These are phyloP conservation scores for Adenanthera pavonina DNA, from an alignment of 306 rosid genomes.

Conservation along the genomic window DNA sequence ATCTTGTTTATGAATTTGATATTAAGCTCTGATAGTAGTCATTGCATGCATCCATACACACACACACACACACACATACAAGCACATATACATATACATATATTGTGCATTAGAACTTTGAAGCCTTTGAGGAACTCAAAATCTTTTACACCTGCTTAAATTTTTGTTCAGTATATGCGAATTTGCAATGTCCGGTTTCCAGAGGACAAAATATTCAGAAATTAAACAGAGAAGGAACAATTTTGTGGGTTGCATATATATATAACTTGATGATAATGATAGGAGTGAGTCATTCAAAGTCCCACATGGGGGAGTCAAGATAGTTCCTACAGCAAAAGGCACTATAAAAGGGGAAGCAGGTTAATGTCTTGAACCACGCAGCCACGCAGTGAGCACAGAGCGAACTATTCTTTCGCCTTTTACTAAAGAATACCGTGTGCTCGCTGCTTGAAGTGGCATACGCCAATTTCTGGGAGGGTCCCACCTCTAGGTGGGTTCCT, in stretches of 20 bases:
- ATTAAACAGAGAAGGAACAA: no score
- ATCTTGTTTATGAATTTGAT: constrained; percentile 18
- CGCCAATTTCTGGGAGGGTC: constrained; percentile 36
- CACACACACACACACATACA: no score
- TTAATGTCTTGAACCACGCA: not conserved
- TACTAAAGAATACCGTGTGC: constrained; percentile 71
- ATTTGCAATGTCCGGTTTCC: no score
- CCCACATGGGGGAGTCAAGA: no score
- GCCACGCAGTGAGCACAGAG: constrained; percentile 38
- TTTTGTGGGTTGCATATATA: no score
- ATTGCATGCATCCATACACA: not conserved
- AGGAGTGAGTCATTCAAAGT: no score
- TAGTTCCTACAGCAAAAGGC: no score
- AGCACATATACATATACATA: not conserved
- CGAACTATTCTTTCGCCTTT: constrained; percentile 75
- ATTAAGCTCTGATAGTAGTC: constrained; percentile 18
- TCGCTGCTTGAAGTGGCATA: constrained; percentile 36
- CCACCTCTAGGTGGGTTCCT: not conserved
- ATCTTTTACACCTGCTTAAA: no score
- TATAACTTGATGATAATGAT: no score
- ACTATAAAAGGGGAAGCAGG: no score
- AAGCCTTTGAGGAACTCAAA: not conserved
- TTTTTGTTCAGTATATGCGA: no score
- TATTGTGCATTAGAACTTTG: constrained; percentile 18
- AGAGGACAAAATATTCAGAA: no score